phyloP scores from a whole-genome alignment of 2,329 filamentous ascomycete genomes.

The Aspergillus pseudotamarii region DNA sequence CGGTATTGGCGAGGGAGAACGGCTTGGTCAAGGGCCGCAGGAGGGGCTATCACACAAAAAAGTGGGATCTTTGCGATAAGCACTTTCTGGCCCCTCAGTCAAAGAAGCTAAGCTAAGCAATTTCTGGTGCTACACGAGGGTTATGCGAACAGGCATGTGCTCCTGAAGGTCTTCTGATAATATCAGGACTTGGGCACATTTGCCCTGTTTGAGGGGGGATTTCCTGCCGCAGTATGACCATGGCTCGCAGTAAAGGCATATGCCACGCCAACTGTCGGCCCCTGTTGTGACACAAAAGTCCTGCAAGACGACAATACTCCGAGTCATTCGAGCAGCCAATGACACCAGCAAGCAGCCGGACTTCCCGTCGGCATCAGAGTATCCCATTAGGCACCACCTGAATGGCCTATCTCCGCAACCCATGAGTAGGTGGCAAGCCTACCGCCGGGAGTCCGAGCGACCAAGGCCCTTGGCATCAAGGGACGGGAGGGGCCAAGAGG shows the following conservation, averaged over 20 bases:
- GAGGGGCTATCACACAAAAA: background rate
- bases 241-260: background rate
- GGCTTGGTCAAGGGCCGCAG: background rate
- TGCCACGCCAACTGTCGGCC: background rate
- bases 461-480: slow-evolving; percentile 12
- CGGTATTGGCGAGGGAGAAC: background rate
- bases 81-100: background rate
- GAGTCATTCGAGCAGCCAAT: background rate
- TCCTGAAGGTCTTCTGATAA: slow-evolving; percentile 10
- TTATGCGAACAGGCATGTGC: slow-evolving; percentile 13
- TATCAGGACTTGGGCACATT: slow-evolving; percentile 1
- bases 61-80: slow-evolving; percentile 11
- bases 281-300: slow-evolving; percentile 11
- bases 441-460: slow-evolving; percentile 17
- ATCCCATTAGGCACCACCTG: background rate
- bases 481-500: slow-evolving; percentile 4
- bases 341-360: background rate
- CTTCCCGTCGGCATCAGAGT: slow-evolving; percentile 1
- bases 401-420: background rate
- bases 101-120: slow-evolving; percentile 3
- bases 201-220: background rate
- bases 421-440: slow-evolving; percentile 1
- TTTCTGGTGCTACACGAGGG: slow-evolving; percentile 7
- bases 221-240: background rate
- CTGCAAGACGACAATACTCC: slow-evolving; percentile 11